Percentiles rank a stretch among this genome's conserved stretches.
Evolutionary conservation across 805 yeast species (phyloP).

Genomic region (Candida verbasci): DNA sequence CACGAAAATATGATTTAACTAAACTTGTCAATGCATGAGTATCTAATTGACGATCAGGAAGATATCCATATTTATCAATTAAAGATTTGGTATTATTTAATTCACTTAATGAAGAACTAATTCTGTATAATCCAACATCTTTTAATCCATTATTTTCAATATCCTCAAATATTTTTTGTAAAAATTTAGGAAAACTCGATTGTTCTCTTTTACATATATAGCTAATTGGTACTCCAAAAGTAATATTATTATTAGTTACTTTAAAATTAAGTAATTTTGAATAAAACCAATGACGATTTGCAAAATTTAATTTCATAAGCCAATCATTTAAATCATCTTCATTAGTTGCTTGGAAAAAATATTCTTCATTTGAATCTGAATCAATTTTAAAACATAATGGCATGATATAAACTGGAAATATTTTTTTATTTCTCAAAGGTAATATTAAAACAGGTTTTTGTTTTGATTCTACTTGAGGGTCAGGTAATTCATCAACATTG

Average conservation of each 20-base stretch:
- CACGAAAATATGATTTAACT: slow-evolving; percentile 78
- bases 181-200: slow-evolving; percentile 57
- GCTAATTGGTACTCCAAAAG: slow-evolving; percentile 84
- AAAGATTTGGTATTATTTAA: slow-evolving; percentile 38
- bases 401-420: slow-evolving; percentile 50
- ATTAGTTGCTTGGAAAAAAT: slow-evolving; percentile 60
- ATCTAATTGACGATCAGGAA: slow-evolving; percentile 54
- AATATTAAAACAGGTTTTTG: slow-evolving; percentile 49
- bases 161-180: slow-evolving; percentile 62
- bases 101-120: slow-evolving; percentile 49
- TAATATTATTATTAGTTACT: slow-evolving; percentile 21
- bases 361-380: slow-evolving; percentile 46
- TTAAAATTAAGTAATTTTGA: slow-evolving; percentile 35
- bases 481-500: slow-evolving; percentile 57
- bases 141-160: slow-evolving; percentile 85
- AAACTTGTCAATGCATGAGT: slow-evolving; percentile 86
- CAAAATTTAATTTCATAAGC: slow-evolving; percentile 49
- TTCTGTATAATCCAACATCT: slow-evolving; percentile 87
- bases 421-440: slow-evolving; percentile 42
- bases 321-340: slow-evolving; percentile 69
- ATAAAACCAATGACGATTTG: slow-evolving; percentile 53
- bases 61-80: slow-evolving; percentile 44
- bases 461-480: slow-evolving; percentile 37
- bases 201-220: slow-evolving; percentile 72
- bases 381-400: slow-evolving; percentile 49